These are phyloP conservation scores for Vitis labrusca DNA, from an alignment of 164 flowering plant species.

Conservation along the genomic window DNA sequence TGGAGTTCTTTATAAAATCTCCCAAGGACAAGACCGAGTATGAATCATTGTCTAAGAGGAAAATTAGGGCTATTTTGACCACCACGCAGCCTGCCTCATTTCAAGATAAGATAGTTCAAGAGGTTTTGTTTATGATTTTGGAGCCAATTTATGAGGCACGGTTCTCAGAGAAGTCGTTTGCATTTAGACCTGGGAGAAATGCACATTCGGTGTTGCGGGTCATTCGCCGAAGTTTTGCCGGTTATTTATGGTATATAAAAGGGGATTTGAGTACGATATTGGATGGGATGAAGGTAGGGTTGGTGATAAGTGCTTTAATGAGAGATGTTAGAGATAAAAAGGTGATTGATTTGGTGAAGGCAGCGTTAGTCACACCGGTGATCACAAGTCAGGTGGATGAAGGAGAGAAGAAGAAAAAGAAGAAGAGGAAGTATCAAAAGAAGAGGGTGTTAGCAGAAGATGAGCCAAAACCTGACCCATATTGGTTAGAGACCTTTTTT, in stretches of 20 bases:
- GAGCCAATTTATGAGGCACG: conserved; percentile 91
- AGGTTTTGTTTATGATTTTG: conserved; percentile 83
- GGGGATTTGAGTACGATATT: conserved; percentile 87
- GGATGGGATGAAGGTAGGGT: conserved; percentile 90
- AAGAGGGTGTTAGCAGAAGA: conserved; percentile 88
- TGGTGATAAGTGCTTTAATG: conserved; percentile 80
- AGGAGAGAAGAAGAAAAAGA: conserved; percentile 62
- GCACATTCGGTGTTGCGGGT: conserved; percentile 83
- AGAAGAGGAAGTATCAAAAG: conserved; percentile 88
- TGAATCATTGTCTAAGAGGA: conserved; percentile 77
- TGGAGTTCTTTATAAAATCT: conserved; percentile 73
- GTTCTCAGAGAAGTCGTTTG: conserved; percentile 84
- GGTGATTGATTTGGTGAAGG: conserved; percentile 79
- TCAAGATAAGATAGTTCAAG: conserved; percentile 92
- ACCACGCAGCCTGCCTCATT: conserved; percentile 81
- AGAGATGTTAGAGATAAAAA: conserved; percentile 93
- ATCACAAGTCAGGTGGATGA: conserved; percentile 53
- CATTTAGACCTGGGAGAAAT: conserved; percentile 91
- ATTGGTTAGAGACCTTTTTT: conserved; percentile 84
- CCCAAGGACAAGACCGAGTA: conserved; percentile 86
- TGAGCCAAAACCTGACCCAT: conserved; percentile 97
- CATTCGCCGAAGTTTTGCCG: conserved; percentile 83
- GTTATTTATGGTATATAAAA: conserved; percentile 89
- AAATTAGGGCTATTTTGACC: conserved; percentile 72
- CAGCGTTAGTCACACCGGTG: conserved; percentile 80